Evolutionary conservation across 2,329 filamentous ascomycete species (phyloP).

Genomic region (Cadophora luteo-olivacea): DNA sequence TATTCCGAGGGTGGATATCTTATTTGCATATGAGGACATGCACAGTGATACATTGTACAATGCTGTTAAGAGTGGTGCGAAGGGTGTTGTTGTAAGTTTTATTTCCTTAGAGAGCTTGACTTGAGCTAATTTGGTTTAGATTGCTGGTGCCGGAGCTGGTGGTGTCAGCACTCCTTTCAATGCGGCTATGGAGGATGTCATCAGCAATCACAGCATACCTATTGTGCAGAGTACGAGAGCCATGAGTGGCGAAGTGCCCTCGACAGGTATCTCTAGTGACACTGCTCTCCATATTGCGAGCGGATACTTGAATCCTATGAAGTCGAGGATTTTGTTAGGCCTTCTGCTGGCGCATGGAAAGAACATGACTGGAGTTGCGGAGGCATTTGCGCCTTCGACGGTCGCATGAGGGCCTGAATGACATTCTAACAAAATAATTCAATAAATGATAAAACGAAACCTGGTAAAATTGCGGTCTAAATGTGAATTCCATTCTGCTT

Average conservation of each 20-base stretch:
- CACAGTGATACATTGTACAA: constrained; percentile 54
- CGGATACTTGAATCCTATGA: constrained; percentile 62
- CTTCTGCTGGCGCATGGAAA: constrained; percentile 35
- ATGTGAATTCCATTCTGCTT: too few relatives aligned
- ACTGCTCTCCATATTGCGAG: constrained; percentile 49
- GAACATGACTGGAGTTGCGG: constrained; percentile 35
- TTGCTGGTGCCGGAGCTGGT: constrained; percentile 61
- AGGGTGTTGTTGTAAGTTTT: constrained; percentile 53
- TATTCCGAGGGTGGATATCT: constrained; percentile 60
- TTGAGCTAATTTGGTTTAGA: constrained; percentile 28
- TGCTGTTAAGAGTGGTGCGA: constrained; percentile 56
- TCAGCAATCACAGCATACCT: constrained; percentile 51
- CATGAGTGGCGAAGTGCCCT: constrained; percentile 50
- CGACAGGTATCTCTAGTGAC: constrained; percentile 21
- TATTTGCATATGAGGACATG: constrained; percentile 62
- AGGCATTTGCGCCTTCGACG: constrained; percentile 26
- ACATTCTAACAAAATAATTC: background rate
- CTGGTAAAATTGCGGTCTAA: too few relatives aligned
- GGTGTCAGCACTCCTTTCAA: constrained; percentile 51
- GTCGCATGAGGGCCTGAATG: background rate
- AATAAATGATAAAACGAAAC: background rate
- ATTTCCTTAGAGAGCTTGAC: background rate
- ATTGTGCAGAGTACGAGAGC: constrained; percentile 58
- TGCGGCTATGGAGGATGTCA: constrained; percentile 51
- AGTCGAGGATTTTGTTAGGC: constrained; percentile 57